Percentiles rank a stretch among this genome's conserved stretches.
Evolutionary conservation across 495 filamentous ascomycete genomes (phyloP).

Genomic region (Aspergillus nanangensis): DNA sequence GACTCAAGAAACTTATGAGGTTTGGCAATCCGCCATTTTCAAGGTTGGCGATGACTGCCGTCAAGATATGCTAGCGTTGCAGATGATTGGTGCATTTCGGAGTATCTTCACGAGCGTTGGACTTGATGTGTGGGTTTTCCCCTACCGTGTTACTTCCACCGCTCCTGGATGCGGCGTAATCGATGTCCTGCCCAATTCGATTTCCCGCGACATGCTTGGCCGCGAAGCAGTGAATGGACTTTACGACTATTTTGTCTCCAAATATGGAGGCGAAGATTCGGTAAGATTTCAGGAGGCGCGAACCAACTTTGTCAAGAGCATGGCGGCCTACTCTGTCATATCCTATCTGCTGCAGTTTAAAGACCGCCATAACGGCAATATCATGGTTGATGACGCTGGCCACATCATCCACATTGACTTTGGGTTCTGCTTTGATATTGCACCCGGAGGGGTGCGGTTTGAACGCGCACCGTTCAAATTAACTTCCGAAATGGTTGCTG

Average conservation of each 20-base stretch:
- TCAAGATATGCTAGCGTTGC: slow-evolving; percentile 92
- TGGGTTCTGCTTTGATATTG: slow-evolving; percentile 99
- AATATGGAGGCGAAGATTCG: slow-evolving; percentile 93
- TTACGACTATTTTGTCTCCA: slow-evolving; percentile 96
- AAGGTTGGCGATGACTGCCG: slow-evolving; percentile 99
- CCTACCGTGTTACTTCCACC: slow-evolving; percentile 96
- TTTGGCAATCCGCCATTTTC: slow-evolving; percentile 99
- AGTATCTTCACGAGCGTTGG: slow-evolving; percentile 93
- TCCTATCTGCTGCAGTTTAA: slow-evolving; percentile 98
- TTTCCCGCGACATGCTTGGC: slow-evolving; percentile 97
- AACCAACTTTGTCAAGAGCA: slow-evolving; percentile 97
- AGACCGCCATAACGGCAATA: slow-evolving; percentile 98
- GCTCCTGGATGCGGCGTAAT: slow-evolving; percentile 98
- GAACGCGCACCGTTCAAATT: slow-evolving; percentile 98
- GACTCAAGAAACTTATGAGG: slow-evolving; percentile 63
- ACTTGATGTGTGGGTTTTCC: slow-evolving; percentile 94
- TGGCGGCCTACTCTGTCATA: slow-evolving; percentile 99
- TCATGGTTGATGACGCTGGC: slow-evolving; percentile 96
- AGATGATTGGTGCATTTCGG: slow-evolving; percentile 96
- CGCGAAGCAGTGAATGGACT: slow-evolving; percentile 96
- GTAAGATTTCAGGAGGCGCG: slow-evolving; percentile 92
- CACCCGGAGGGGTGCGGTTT: slow-evolving; percentile 91
- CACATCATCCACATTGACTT: slow-evolving; percentile 99
- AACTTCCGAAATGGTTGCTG: slow-evolving; percentile 93
- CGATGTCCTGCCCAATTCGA: slow-evolving; percentile 94